phyloP scores from a whole-genome alignment of 2,329 filamentous ascomycete genomes.

The Exophiala oligosperma region DNA sequence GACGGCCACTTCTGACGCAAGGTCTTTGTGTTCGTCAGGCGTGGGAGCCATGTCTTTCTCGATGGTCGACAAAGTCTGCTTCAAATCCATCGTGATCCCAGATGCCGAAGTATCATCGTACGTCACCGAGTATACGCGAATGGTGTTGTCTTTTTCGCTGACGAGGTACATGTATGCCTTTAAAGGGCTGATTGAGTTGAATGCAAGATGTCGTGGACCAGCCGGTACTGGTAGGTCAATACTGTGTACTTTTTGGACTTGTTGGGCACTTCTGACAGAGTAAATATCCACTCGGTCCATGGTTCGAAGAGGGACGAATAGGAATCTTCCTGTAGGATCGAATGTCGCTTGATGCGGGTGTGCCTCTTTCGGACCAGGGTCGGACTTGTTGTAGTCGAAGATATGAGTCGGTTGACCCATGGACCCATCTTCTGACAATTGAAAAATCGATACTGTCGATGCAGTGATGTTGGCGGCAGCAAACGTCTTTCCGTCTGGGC shows the following conservation, averaged over 20 bases:
- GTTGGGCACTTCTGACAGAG: neutral
- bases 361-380: slow-evolving; percentile 4
- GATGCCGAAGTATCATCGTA: neutral
- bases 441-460: slow-evolving; percentile 12
- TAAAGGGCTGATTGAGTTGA: slow-evolving; percentile 4
- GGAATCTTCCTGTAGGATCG: slow-evolving; percentile 13
- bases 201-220: slow-evolving; percentile 9
- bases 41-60: slow-evolving; percentile 5
- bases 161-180: slow-evolving; percentile 15
- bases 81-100: slow-evolving; percentile 1
- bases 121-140: slow-evolving; percentile 6
- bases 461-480: slow-evolving; percentile 8
- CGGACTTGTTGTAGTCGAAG: slow-evolving; percentile 10
- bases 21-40: slow-evolving; percentile 4
- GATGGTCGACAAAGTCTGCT: slow-evolving; percentile 8
- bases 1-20: slow-evolving; percentile 13
- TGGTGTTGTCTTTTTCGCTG: slow-evolving; percentile 17
- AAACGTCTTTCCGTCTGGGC: slow-evolving; percentile 6
- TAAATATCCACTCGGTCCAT: slow-evolving; percentile 12
- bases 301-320: slow-evolving; percentile 10
- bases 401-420: slow-evolving; percentile 6
- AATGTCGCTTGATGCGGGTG: slow-evolving; percentile 14
- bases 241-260: slow-evolving; percentile 2
- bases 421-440: slow-evolving; percentile 1
- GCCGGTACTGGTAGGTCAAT: slow-evolving; percentile 4